Evolutionary conservation across 2,329 filamentous ascomycete genomes (phyloP), one percentile per base, ranked within the genome.

Genomic region (Colletotrichum neosansevieriae): DNA sequence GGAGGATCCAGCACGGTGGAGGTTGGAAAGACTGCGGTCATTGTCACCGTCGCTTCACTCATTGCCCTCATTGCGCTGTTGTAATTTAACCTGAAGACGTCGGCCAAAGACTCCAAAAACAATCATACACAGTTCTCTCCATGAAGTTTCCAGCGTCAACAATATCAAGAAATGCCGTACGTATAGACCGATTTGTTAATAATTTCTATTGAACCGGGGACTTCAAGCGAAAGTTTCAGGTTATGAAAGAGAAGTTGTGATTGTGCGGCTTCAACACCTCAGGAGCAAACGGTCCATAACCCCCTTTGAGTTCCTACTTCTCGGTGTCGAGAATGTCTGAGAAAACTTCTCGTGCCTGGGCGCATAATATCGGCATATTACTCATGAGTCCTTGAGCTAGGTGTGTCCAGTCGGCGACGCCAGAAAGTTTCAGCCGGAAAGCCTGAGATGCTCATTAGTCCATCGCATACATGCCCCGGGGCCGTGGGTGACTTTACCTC

Each of bases 381-480:
- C 65, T 59, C 32, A 68, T 15, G 47, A 68, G 61, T 9, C 65
- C 65, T 17, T 68, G 54, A 7, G 65, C 47, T 6, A 68, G 40
- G 15, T 65, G 40, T 47, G 63, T 68, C 65, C 65, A 68, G n/a
- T 68, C 65, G 11, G 60, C 32, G 24, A 65, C 65, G 17, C 21
- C 54, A 15, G 61, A 68, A 13, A 68, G 61, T 29, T 56, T 59
- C n/a, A 49, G 19, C 2, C 65, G 65, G 5, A 68, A 54, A 21
- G 38, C n/a, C 61, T 64, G 45, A 4, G 11, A 54, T 4, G 7
- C 9, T 15, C 6, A 9, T 2, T 15, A 21, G 57, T 66, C 13
- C 60, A 38, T 12, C 6, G 34, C 17, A 11, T 29, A 29, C 29
- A 29, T 9, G 29, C 29, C 29, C 29, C 29, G 5, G 9, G 40